Conservation (phyloP, 495 filamentous ascomycete species). For the Aspergillus saccharolyticus region DNA sequence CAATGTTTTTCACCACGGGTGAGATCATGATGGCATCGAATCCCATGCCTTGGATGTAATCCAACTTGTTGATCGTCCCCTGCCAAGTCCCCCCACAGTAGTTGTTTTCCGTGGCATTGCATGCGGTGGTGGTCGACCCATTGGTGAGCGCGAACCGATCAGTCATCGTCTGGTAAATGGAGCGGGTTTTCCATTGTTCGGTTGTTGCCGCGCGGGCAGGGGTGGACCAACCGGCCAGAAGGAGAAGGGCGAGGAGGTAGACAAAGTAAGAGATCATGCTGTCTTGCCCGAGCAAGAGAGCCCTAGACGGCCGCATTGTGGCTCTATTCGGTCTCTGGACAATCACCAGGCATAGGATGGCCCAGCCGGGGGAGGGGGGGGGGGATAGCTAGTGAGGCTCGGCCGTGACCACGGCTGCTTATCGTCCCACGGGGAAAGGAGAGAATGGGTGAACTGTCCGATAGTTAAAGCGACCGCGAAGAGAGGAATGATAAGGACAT, state of each 20-base stretch:
- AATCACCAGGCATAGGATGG: too few species aligned
- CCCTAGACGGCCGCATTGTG: too few species aligned
- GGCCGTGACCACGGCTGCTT: too few species aligned
- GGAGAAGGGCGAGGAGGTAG: not conserved
- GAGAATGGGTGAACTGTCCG: too few species aligned
- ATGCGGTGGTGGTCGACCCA: slow-evolving; percentile 41
- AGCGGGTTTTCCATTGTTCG: slow-evolving; percentile 11
- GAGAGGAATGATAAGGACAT: too few species aligned
- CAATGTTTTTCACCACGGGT: slow-evolving; percentile 57
- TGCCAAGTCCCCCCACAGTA: slow-evolving; percentile 69
- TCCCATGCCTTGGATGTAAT: slow-evolving; percentile 58
- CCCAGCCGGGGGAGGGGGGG: too few species aligned
- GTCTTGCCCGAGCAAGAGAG: too few species aligned
- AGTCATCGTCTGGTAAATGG: slow-evolving; percentile 29
- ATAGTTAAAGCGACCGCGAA: too few species aligned
- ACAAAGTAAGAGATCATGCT: too few species aligned
- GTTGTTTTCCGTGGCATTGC: slow-evolving; percentile 31
- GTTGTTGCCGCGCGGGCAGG: not conserved
- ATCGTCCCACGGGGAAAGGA: too few species aligned
- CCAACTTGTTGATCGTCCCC: slow-evolving; percentile 52
- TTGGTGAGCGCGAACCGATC: slow-evolving; percentile 63
- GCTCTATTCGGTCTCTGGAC: too few species aligned
- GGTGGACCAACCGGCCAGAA: not conserved
- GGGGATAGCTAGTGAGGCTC: too few species aligned
- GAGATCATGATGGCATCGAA: slow-evolving; percentile 74